Evolutionary conservation across 2,329 filamentous ascomycete species (phyloP).

Genomic region (Phialocephala subalpina): DNA sequence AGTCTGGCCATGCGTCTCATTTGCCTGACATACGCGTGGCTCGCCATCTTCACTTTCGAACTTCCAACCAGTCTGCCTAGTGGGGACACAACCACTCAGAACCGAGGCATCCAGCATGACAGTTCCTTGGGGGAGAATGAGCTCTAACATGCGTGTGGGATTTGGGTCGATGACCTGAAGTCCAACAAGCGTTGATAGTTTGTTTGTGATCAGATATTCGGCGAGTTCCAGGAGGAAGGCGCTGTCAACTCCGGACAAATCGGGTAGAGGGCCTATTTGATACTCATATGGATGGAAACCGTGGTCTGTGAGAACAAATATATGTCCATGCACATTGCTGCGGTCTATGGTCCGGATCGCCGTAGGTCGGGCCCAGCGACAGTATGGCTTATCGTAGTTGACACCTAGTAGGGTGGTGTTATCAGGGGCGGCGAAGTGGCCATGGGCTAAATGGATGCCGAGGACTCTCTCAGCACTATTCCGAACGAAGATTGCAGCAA

Average conservation of each 20-base stretch:
- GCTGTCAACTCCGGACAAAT: conserved; percentile 29
- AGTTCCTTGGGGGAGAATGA: conserved; percentile 27
- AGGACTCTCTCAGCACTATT: conserved; percentile 32
- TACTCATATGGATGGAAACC: conserved; percentile 22
- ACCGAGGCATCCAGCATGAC: conserved; percentile 23
- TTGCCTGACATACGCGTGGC: conserved; percentile 25
- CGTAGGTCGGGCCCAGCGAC: conserved; percentile 34
- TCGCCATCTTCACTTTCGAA: conserved; percentile 21
- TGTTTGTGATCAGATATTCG: conserved; percentile 30
- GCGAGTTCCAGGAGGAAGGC: conserved; percentile 26
- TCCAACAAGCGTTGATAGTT: conserved; percentile 30
- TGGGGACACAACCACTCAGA: conserved; percentile 18
- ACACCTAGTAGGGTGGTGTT: conserved; percentile 37
- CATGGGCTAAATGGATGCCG: conserved; percentile 36
- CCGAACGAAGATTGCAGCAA: conserved; percentile 27
- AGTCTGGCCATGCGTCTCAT: conserved; percentile 15
- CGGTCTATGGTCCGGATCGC: conserved; percentile 31
- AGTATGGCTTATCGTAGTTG: conserved; percentile 33
- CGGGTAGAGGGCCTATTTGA: conserved; percentile 24
- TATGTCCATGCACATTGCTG: conserved; percentile 29
- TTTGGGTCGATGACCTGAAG: conserved; percentile 30
- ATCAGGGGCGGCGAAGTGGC: conserved; percentile 36
- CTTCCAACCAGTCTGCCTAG: conserved; percentile 23
- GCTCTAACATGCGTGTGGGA: conserved; percentile 22
- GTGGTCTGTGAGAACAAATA: conserved; percentile 28